Evolutionary conservation across 345 rosid genomes (phyloP).

Genomic region (Moricandia moricandioides): DNA sequence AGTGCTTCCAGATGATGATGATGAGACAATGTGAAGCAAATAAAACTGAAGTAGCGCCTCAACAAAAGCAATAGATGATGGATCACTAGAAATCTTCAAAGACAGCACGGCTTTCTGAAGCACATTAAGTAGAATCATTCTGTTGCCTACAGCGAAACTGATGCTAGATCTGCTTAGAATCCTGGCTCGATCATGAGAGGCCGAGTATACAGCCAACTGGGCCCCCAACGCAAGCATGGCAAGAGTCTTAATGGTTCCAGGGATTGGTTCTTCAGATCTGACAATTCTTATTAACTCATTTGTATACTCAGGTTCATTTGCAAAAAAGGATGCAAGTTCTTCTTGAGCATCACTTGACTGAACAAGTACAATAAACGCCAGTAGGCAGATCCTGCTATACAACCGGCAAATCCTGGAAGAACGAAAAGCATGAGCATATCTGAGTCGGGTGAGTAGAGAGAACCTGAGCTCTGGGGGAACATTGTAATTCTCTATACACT

Average conservation of each 20-base stretch:
- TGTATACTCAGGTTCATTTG: conserved; percentile 95
- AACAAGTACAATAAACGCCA: conserved; percentile 91
- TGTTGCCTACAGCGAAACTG: conserved; percentile 87
- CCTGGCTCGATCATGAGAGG: conserved; percentile 92
- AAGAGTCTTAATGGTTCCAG: conserved; percentile 83
- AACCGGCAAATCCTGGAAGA: conserved; percentile 80
- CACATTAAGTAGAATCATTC: conserved; percentile 87
- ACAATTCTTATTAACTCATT: conserved; percentile 91
- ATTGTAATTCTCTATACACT: conserved; percentile 70
- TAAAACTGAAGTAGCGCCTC: conserved; percentile 96
- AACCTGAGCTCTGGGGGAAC: conserved; percentile 79
- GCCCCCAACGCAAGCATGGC: conserved; percentile 96
- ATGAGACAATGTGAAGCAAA: conserved; percentile 90
- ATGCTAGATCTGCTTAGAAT: conserved; percentile 89
- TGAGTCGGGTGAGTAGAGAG: conserved; percentile 80
- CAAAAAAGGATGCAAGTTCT: conserved; percentile 82
- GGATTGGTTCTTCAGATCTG: conserved; percentile 76
- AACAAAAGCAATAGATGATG: conserved; percentile 81
- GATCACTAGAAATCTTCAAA: conserved; percentile 74
- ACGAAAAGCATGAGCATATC: conserved; percentile 91
- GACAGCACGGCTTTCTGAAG: conserved; percentile 91
- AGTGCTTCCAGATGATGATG: conserved; percentile 90
- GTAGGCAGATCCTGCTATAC: conserved; percentile 90
- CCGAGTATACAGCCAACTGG: conserved; percentile 89
- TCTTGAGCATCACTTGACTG: conserved; percentile 94